Base-by-base conservation (phyloP, 805 yeast genomes). In the Helenozyma baotianmanensis region DNA sequence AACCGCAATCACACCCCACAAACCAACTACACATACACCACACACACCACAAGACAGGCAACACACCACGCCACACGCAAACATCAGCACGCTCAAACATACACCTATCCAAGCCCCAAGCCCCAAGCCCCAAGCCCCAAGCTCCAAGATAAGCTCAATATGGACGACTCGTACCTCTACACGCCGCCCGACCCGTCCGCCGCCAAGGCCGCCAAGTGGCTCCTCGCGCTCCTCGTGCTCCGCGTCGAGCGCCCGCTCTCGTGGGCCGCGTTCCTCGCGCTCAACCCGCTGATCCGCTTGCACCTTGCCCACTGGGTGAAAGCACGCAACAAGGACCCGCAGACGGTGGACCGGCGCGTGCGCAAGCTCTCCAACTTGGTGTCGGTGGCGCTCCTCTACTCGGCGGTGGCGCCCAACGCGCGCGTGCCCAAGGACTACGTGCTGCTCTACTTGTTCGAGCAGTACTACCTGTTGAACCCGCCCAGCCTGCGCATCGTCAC, bases 401-500 rank as follows among this genome's bases (percentile, higher is more conserved):
- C 29, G 4, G 70, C 68, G 2, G 37, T 57, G 1, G 27, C 45
- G 8, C 44, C 40, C 25, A 58, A 54, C 30, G 35, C 35, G 10
- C 36, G 32, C 2, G 50, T 66, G 14, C 67, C 72, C 11, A 58
- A 58, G 39, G 72, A 65, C 44, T 66, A 64, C 40, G 36, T 56
- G 5, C 51, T 56, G 45, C 44, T 65, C 11, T 63, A 59, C 38
- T 32, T 63, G 4, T 52, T 56, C 53, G 47, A 57, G 27, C 47
- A 46, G 26, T 64, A 63, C 44, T 48, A 44, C 23, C 50, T 45
- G 21, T 39, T 62, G 24, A 58, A 61, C 37, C 58, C 66, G 4
- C 68, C 69, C 2, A 48, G 58, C 14, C 53, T 58, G 9, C 52
- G 50, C 15, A 43, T 59, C n/a, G 37, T 47, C 23, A 53, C 56